phyloP scores from a whole-genome alignment of 768 basidiomycete genomes.

The Boletus barrowsii region DNA sequence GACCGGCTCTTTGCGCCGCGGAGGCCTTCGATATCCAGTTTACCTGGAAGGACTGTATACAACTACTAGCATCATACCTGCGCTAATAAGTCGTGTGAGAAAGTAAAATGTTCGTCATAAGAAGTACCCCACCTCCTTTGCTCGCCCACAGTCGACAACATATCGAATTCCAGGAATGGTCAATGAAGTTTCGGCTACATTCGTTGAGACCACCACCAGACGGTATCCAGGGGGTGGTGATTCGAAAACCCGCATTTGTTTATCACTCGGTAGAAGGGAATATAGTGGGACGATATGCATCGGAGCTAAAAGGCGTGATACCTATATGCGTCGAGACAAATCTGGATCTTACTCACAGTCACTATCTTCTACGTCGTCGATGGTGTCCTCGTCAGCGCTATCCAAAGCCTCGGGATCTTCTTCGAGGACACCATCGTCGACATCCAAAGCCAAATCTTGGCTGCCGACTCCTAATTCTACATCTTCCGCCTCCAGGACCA shows the following conservation, averaged over 20 bases:
- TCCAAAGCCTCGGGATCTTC: slow-evolving; percentile 74
- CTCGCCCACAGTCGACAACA: slow-evolving; percentile 94
- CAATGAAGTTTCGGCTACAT: slow-evolving; percentile 94
- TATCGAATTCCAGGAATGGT: slow-evolving; percentile 97
- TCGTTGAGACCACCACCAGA: slow-evolving; percentile 92
- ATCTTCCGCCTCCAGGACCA: slow-evolving; percentile 79
- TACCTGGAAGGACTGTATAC: slow-evolving; percentile 90
- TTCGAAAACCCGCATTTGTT: slow-evolving; percentile 92
- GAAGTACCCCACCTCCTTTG: slow-evolving; percentile 70
- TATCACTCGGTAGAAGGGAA: slow-evolving; percentile 87
- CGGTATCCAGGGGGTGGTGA: slow-evolving; percentile 77
- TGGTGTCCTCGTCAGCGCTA: slow-evolving; percentile 62
- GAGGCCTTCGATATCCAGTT: slow-evolving; percentile 96
- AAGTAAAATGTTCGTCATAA: background rate
- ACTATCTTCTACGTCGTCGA: slow-evolving; percentile 58
- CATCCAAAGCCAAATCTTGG: slow-evolving; percentile 63
- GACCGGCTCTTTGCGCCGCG: slow-evolving; percentile 89
- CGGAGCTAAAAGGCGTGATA: slow-evolving; percentile 52
- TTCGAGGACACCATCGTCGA: slow-evolving; percentile 57
- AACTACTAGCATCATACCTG: slow-evolving; percentile 73
- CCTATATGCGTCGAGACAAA: slow-evolving; percentile 1
- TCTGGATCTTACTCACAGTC: slow-evolving; percentile 47
- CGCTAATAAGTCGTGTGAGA: slow-evolving; percentile 45
- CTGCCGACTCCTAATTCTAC: slow-evolving; percentile 57
- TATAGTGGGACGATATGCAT: slow-evolving; percentile 96